A percentile compares a stretch with the other conserved stretches of the same genome.
Evolutionary conservation across 2,329 filamentous ascomycete genomes (phyloP).

Genomic region (Fusarium sp.): DNA sequence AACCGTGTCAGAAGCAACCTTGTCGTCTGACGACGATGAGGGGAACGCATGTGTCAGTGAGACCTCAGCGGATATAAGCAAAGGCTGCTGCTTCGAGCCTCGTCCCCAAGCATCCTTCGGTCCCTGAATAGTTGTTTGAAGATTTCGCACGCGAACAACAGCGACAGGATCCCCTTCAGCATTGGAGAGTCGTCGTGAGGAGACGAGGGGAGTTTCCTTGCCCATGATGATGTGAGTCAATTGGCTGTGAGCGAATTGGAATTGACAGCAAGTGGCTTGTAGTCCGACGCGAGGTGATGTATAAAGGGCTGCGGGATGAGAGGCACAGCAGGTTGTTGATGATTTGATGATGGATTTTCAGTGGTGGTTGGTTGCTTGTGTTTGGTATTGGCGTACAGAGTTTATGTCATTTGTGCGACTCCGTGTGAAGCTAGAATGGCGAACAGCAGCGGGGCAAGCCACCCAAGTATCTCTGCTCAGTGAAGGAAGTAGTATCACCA

Average conservation of each 20-base stretch:
- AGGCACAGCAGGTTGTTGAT: not conserved
- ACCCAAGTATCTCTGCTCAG: not conserved
- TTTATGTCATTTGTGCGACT: conserved; percentile 30
- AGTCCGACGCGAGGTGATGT: not conserved
- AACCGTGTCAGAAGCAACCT: conserved; percentile 74
- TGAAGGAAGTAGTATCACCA: not conserved
- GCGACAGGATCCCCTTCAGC: conserved; percentile 51
- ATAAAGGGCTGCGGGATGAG: not conserved
- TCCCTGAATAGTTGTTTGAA: conserved; percentile 66
- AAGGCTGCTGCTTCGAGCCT: conserved; percentile 67
- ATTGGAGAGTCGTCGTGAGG: conserved; percentile 41
- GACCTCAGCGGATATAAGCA: conserved; percentile 69
- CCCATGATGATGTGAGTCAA: conserved; percentile 30
- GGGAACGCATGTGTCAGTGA: conserved; percentile 66
- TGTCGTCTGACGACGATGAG: conserved; percentile 67
- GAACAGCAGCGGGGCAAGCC: conserved; percentile 28
- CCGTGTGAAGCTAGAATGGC: conserved; percentile 31
- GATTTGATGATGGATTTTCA: not conserved
- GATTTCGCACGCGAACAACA: conserved; percentile 69
- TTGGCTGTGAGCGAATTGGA: conserved; percentile 11
- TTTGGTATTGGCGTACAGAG: conserved; percentile 1
- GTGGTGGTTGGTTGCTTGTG: conserved; percentile 2
- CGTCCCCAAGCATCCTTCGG: conserved; percentile 77
- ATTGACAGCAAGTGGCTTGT: not conserved
- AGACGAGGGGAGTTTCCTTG: conserved; percentile 36